Percentiles rank a stretch among this genome's conserved stretches.
Conservation (phyloP, 2,329 filamentous ascomycete genomes). For the Chaetothyriales sp. region DNA sequence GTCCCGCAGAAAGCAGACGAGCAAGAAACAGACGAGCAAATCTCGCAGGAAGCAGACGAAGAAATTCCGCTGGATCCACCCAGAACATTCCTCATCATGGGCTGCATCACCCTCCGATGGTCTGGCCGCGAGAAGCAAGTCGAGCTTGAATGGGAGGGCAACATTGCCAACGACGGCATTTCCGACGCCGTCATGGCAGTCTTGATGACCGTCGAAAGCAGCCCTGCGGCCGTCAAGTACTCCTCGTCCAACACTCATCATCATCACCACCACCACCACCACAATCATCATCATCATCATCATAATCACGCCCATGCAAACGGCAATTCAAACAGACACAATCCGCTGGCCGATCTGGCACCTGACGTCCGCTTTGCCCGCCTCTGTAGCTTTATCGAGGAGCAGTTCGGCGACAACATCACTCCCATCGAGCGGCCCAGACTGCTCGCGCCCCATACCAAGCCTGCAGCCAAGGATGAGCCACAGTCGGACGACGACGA, state of each 20-base stretch:
- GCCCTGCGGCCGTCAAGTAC: slow-evolving; percentile 75
- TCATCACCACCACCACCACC: slow-evolving; percentile 40
- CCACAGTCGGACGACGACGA: slow-evolving; percentile 27
- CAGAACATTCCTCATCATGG: slow-evolving; percentile 60
- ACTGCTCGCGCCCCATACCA: slow-evolving; percentile 22
- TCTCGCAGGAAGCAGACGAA: slow-evolving; percentile 32
- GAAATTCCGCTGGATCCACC: slow-evolving; percentile 27
- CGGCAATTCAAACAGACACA: slow-evolving; percentile 28
- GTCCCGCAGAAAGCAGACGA: slow-evolving; percentile 25
- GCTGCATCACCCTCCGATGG: slow-evolving; percentile 72
- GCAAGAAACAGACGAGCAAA: slow-evolving; percentile 16
- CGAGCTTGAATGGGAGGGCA: slow-evolving; percentile 93
- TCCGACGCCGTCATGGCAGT: slow-evolving; percentile 95
- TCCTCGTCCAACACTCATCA: slow-evolving; percentile 48
- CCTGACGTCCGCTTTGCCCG: slow-evolving; percentile 67
- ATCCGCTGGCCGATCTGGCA: slow-evolving; percentile 60
- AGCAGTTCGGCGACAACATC: slow-evolving; percentile 85
- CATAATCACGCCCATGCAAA: slow-evolving; percentile 23
- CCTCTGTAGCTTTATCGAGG: slow-evolving; percentile 90
- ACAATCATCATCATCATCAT: slow-evolving; percentile 21
- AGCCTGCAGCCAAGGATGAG: slow-evolving; percentile 21
- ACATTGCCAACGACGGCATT: slow-evolving; percentile 93
- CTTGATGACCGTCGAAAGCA: slow-evolving; percentile 81
- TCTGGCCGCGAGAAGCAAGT: slow-evolving; percentile 58
- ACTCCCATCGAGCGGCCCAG: slow-evolving; percentile 58